A percentile compares a stretch with the other conserved stretches of the same genome.
These are phyloP conservation scores for Otatea glauca DNA, from an alignment of 176 grass and related monocot genomes.

Conservation along the genomic window DNA sequence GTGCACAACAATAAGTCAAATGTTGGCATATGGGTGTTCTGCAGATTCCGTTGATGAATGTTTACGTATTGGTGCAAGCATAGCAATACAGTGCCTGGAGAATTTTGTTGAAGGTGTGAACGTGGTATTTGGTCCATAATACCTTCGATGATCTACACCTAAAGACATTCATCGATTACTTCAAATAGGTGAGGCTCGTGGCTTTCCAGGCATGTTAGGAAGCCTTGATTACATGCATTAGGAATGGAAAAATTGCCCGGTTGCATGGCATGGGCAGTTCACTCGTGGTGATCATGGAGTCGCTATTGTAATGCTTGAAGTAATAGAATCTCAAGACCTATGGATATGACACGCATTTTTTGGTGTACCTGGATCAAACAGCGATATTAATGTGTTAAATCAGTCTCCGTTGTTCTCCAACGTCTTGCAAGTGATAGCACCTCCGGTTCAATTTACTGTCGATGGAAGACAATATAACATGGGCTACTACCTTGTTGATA, in stretches of 20 bases:
- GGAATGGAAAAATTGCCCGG: too few relatives aligned
- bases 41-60: not conserved
- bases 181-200: too few relatives aligned
- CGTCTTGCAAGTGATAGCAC: too few relatives aligned
- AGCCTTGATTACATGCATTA: too few relatives aligned
- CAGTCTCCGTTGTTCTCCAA: too few relatives aligned
- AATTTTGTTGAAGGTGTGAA: not conserved
- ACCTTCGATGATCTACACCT: not conserved
- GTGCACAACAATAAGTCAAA: not conserved
- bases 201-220: too few relatives aligned
- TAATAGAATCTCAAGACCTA: not conserved
- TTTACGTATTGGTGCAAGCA: not conserved
- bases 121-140: not conserved
- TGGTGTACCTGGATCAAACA: not conserved
- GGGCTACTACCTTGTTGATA: not conserved
- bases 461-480: too few relatives aligned
- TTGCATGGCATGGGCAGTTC: too few relatives aligned
- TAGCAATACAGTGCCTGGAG: not conserved
- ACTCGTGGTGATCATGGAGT: not conserved
- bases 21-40: not conserved
- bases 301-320: not conserved
- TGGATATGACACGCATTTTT: not conserved
- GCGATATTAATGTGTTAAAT: too few relatives aligned
- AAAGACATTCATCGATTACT: too few relatives aligned
- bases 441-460: too few relatives aligned